Evolutionary conservation across 2,329 filamentous ascomycete genomes (phyloP).

Genomic region (Conoideocrella luteorostrata): DNA sequence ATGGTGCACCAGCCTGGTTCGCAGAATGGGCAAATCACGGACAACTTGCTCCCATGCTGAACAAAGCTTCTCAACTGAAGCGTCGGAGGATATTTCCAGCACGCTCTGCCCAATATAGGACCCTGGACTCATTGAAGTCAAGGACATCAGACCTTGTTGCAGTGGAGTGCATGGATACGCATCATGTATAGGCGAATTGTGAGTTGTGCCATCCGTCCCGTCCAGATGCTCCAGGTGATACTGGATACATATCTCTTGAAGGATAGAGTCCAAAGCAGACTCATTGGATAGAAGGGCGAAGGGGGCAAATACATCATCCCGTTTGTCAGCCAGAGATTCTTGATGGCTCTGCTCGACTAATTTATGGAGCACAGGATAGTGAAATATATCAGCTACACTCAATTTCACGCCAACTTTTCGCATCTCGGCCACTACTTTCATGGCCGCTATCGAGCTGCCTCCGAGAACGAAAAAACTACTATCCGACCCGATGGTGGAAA

Average conservation of each 20-base stretch:
- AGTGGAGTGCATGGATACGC: constrained; percentile 32
- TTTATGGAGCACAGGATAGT: constrained; percentile 8
- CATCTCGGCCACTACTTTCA: constrained; percentile 12
- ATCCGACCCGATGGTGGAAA: too few species aligned
- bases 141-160: constrained; percentile 32
- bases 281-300: not conserved
- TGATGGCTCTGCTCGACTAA: not conserved
- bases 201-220: not conserved
- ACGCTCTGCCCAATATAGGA: constrained; percentile 25
- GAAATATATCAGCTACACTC: constrained; percentile 17
- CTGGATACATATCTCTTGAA: not conserved
- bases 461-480: too few species aligned
- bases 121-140: constrained; percentile 23
- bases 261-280: not conserved
- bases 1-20: constrained; percentile 40
- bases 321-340: not conserved
- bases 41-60: constrained; percentile 11
- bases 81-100: constrained; percentile 9
- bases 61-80: constrained; percentile 7
- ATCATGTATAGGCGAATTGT: constrained; percentile 18
- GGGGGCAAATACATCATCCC: not conserved
- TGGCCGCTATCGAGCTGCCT: too few species aligned
- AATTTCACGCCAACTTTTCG: constrained; percentile 11
- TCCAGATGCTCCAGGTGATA: not conserved
- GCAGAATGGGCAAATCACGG: constrained; percentile 25